phyloP scores from a whole-genome alignment of 495 filamentous ascomycete species.

The Massariosphaeria phaeospora region DNA sequence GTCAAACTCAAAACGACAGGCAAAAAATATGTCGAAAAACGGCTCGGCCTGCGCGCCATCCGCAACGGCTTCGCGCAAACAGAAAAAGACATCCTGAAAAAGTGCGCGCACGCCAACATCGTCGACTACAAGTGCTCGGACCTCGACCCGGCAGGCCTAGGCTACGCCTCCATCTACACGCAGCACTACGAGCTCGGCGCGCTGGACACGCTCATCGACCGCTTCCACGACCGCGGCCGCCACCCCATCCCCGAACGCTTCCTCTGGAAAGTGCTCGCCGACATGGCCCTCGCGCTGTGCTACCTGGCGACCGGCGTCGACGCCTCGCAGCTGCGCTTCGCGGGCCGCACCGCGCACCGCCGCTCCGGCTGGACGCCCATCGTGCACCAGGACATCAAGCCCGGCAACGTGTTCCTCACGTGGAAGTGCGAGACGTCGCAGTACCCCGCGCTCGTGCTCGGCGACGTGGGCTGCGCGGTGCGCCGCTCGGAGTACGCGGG shows the following conservation, averaged over 20 bases:
- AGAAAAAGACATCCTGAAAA: neutral
- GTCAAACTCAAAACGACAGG: neutral
- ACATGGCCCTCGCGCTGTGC: constrained; percentile 2
- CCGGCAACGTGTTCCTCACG: neutral
- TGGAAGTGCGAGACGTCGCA: too few relatives aligned
- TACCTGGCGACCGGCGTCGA: neutral
- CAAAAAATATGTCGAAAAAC: neutral
- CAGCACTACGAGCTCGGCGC: neutral
- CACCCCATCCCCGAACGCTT: neutral
- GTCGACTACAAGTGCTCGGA: neutral
- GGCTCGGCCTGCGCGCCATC: neutral
- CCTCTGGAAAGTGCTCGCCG: neutral
- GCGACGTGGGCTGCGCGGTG: neutral
- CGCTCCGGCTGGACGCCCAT: neutral
- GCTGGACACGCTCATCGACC: neutral
- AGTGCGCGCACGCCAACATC: neutral
- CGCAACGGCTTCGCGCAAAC: neutral
- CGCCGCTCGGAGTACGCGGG: neutral
- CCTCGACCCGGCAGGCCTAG: too few relatives aligned
- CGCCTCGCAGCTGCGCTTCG: neutral
- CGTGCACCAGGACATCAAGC: constrained; percentile 1
- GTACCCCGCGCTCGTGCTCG: neutral
- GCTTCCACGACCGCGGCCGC: neutral
- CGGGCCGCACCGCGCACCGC: neutral
- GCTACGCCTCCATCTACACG: neutral